Evolutionary conservation across 805 yeast species (phyloP).

Genomic region (Candida anglica): DNA sequence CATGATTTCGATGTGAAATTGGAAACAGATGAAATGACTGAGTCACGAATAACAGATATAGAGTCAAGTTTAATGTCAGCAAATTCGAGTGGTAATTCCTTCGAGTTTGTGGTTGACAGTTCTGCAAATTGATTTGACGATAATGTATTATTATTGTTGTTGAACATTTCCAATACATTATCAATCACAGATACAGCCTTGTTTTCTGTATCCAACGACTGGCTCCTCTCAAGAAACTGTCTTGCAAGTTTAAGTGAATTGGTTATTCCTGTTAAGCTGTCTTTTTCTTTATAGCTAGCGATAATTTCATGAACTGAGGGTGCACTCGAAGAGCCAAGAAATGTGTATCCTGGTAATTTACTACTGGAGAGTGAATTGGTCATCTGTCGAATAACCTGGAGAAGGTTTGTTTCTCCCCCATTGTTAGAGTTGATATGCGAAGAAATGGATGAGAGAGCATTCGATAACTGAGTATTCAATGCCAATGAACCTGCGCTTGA

Average conservation of each 20-base stretch:
- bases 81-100: background rate
- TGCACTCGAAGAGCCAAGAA: constrained; percentile 9
- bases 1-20: constrained; percentile 17
- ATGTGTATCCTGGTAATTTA: constrained; percentile 3
- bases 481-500: background rate
- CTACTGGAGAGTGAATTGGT: constrained; percentile 24
- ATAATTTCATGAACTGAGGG: constrained; percentile 16
- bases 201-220: constrained; percentile 7
- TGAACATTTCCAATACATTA: constrained; percentile 17
- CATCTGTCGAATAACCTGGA: constrained; percentile 37
- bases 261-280: constrained; percentile 19
- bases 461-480: constrained; percentile 28
- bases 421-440: constrained; percentile 22
- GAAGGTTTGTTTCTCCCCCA: constrained; percentile 20
- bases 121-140: constrained; percentile 1
- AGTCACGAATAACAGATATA: constrained; percentile 12
- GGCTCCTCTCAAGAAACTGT: constrained; percentile 18
- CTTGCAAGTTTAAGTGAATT: constrained; percentile 29
- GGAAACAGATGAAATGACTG: constrained; percentile 20
- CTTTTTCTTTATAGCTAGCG: constrained; percentile 16
- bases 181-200: constrained; percentile 21
- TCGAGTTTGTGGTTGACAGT: background rate
- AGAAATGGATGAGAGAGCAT: constrained; percentile 27
- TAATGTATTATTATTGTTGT: constrained; percentile 3
- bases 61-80: constrained; percentile 6